A percentile compares a stretch with the other conserved stretches of the same genome.
phyloP scores from a whole-genome alignment of 805 yeast genomes.

The Kodamaea hsintzibuensis region DNA sequence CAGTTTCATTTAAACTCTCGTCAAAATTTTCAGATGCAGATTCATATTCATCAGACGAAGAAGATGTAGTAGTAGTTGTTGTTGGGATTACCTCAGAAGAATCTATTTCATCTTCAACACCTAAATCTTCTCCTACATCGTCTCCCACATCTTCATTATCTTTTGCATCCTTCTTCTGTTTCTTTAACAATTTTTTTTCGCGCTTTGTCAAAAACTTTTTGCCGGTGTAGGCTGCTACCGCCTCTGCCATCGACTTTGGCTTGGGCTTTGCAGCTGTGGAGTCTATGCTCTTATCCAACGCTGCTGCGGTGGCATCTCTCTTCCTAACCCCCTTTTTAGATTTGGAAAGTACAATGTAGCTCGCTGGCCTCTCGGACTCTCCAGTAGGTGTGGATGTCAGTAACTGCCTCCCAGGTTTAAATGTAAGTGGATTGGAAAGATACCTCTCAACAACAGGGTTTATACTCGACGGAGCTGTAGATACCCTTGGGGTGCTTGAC shows the following conservation, averaged over 20 bases:
- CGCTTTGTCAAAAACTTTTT: conserved; percentile 52
- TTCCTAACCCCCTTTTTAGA: background rate
- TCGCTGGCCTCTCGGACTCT: conserved; percentile 40
- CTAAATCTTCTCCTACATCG: conserved; percentile 14
- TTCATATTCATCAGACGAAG: conserved; percentile 28
- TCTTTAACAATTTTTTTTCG: conserved; percentile 34
- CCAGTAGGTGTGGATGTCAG: conserved; percentile 45
- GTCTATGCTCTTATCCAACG: background rate
- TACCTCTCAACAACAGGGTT: conserved; percentile 66
- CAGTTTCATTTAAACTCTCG: conserved; percentile 2
- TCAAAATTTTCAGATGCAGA: conserved; percentile 33
- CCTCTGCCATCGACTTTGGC: conserved; percentile 57
- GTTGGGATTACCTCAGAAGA: background rate
- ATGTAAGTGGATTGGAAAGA: conserved; percentile 59
- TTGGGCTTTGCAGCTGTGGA: conserved; percentile 21
- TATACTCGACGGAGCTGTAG: conserved; percentile 10
- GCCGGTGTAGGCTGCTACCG: conserved; percentile 58
- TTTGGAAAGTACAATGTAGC: conserved; percentile 45
- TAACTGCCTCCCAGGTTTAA: conserved; percentile 55
- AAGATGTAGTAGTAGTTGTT: conserved; percentile 12
- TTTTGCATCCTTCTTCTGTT: conserved; percentile 24
- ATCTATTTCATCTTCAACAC: conserved; percentile 4
- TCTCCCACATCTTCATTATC: conserved; percentile 23
- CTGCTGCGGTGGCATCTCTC: conserved; percentile 5
- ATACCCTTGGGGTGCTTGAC: conserved; percentile 2